Conservation (phyloP, 768 basidiomycete species). For the Auricularia cornea region DNA sequence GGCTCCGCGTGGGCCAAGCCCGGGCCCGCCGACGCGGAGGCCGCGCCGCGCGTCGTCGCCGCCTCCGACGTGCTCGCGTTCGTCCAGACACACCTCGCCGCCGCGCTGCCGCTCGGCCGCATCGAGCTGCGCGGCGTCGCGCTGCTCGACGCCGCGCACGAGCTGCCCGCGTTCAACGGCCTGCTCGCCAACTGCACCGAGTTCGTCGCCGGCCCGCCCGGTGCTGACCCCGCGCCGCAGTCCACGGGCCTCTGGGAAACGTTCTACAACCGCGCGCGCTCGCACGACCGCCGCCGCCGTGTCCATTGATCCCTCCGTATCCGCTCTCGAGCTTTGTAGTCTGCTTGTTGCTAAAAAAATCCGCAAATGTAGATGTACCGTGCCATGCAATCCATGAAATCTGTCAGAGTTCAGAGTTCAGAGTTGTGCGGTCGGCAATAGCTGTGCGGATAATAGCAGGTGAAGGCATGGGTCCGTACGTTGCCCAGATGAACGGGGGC, state of each 20-base stretch:
- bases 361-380: too few species aligned
- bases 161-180: conserved; percentile 68
- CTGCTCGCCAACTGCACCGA: conserved; percentile 69
- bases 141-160: conserved; percentile 33
- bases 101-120: background rate
- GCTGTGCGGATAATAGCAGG: too few species aligned
- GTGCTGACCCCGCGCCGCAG: background rate
- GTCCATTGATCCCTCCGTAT: background rate
- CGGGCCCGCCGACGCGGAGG: background rate
- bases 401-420: too few species aligned
- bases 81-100: background rate
- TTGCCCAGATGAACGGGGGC: too few species aligned
- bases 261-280: background rate
- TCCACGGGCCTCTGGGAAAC: background rate
- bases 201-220: background rate
- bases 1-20: background rate
- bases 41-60: background rate
- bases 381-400: too few species aligned
- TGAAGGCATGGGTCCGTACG: too few species aligned
- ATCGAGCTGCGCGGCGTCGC: background rate
- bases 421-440: too few species aligned
- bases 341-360: too few species aligned
- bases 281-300: background rate
- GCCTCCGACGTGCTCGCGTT: background rate
- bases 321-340: too few species aligned